Evolutionary conservation across 225 moss, liverwort and hornwort genomes (phyloP).

Genomic region (Polytrichum commune): DNA sequence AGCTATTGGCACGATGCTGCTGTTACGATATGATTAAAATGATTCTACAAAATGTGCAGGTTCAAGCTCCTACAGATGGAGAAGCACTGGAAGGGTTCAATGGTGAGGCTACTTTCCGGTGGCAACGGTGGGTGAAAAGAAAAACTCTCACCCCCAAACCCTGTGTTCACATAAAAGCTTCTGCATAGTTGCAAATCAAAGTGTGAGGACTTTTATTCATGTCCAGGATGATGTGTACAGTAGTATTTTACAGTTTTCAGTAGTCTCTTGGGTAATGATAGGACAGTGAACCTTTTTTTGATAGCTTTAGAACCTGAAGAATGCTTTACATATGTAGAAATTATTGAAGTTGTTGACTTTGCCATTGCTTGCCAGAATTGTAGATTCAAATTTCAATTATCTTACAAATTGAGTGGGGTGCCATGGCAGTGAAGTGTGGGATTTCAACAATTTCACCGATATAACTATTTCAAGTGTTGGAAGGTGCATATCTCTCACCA

Average conservation of each 20-base stretch:
- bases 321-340: no score
- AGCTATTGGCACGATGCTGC: no score
- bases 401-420: conserved; percentile 14
- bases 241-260: no score
- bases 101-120: conserved; percentile 84
- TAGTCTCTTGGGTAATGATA: no score
- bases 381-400: conserved; percentile 6
- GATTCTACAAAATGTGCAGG: conserved; percentile 9
- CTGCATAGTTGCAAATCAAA: no score
- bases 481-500: conserved; percentile 28
- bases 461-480: conserved; percentile 68
- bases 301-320: background rate
- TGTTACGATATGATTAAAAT: no score
- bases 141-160: conserved; percentile 11
- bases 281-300: background rate
- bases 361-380: background rate
- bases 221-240: no score
- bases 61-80: conserved; percentile 57
- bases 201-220: no score
- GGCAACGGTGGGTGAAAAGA: conserved; percentile 59
- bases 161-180: background rate
- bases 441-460: conserved; percentile 85
- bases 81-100: conserved; percentile 46
- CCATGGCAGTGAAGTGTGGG: conserved; percentile 53
- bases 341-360: no score